Base-by-base conservation (phyloP, 495 filamentous ascomycete species). In the Beverwykella pulmonaria region DNA sequence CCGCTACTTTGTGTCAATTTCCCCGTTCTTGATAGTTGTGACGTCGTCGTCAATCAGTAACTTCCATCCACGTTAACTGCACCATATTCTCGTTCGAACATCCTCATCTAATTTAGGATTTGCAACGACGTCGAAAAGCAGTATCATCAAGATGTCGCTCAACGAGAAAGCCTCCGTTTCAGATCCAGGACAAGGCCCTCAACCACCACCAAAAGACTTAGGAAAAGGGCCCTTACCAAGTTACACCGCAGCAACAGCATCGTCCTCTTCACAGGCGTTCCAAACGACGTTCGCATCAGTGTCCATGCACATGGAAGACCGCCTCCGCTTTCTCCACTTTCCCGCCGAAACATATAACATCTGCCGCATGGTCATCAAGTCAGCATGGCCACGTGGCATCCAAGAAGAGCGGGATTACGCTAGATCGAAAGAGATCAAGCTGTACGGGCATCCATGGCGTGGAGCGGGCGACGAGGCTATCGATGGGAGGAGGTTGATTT, bases 321-420 rank as follows among this genome's bases (percentile, higher is more conserved):
- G 57, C n/a, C 27, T 67, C 1, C 64, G 64, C 49, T 54, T 67
- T 27, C 56, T 67, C 30, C 27, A 32, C 15, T 67, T 67, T 32
- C 64, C 57, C 27, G 59, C 23, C 15, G 46, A 61, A 22, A 44
- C 63, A 19, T 23, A 53, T 39, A 22, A 46, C n/a, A 1, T 27
- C 17, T 48, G 36, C 39, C 54, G 44, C n/a, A 5, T 15, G 15
- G 53, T 30, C 47, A 32, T 65, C 54, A 20, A 1, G 2, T 26
- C 30, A 5, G 30, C 34, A 5, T 66, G 63, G 63, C 8, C 2
- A 26, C 36, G 19, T 7, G 63, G 54, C 1, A 60, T 66, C 41
- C 54, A 66, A 52, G 36, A 19, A 2, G 44, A 47, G 55, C 49
- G 52, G 1, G 23, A 23, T n/a, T 64, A 64, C 39, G 30, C 30